Percentiles rank a stretch among this genome's conserved stretches.
These are phyloP conservation scores for Lepidium sativum DNA, from an alignment of 345 rosid genomes.

Conservation along the genomic window DNA sequence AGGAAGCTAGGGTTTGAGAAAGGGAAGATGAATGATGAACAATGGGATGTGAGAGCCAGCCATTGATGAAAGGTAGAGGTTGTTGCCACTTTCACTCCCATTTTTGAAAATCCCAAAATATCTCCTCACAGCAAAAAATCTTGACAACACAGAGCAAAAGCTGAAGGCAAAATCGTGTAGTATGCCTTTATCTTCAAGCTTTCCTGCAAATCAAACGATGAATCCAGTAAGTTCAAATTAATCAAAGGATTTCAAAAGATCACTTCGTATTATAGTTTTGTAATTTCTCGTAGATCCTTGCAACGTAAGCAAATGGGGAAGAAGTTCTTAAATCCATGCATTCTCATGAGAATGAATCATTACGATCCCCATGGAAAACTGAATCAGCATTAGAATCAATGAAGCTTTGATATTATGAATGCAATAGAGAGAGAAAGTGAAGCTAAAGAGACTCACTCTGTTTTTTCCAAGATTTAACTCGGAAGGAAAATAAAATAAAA, in stretches of 20 bases:
- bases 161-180: background rate
- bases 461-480: background rate
- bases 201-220: slow-evolving; percentile 28
- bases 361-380: slow-evolving; percentile 12
- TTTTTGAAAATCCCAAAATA: slow-evolving; percentile 15
- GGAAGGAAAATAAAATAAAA: background rate
- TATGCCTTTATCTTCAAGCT: background rate
- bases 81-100: slow-evolving; percentile 64
- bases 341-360: slow-evolving; percentile 19
- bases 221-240: background rate
- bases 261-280: background rate
- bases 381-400: slow-evolving; percentile 13
- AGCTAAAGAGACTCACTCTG: slow-evolving; percentile 24
- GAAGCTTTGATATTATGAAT: background rate
- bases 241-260: background rate
- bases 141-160: background rate
- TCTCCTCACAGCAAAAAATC: too few species aligned
- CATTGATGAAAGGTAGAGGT: slow-evolving; percentile 43
- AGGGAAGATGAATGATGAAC: slow-evolving; percentile 43
- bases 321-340: background rate
- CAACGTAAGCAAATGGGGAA: background rate
- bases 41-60: slow-evolving; percentile 50
- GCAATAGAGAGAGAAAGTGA: background rate
- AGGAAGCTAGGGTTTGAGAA: slow-evolving; percentile 52
- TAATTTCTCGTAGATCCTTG: background rate